phyloP scores from a whole-genome alignment of 352 stramenopile genomes.

The Phytophthora pistaciae region DNA sequence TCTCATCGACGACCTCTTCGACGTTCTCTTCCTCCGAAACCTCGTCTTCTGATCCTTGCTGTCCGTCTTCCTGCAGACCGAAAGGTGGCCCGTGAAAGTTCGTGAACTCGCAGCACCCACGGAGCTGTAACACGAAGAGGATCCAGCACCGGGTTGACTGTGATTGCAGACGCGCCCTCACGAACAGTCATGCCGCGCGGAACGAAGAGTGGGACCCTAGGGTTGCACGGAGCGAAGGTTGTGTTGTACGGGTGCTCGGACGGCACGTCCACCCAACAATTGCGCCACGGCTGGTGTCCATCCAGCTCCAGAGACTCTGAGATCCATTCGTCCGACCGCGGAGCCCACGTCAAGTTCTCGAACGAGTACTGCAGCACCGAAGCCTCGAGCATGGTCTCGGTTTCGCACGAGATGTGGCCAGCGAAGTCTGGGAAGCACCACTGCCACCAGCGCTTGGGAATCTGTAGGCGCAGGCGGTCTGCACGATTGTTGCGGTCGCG shows the following conservation, averaged over 20 bases:
- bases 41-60: background rate
- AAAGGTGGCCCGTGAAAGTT: background rate
- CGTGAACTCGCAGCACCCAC: background rate
- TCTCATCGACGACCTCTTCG: too few species aligned
- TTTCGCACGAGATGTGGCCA: too few species aligned
- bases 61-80: too few species aligned
- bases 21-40: too few species aligned
- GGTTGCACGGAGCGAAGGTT: slow-evolving; percentile 1
- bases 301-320: background rate
- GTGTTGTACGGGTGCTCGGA: background rate
- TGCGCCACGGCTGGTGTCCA: background rate
- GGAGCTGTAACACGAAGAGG: background rate
- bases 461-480: background rate
- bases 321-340: background rate
- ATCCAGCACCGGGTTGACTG: background rate
- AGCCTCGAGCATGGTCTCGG: background rate
- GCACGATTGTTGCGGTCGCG: background rate
- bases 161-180: background rate
- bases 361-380: too few species aligned
- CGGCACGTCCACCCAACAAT: slow-evolving; percentile 1
- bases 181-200: background rate
- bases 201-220: background rate
- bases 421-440: background rate
- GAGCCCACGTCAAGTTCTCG: background rate
- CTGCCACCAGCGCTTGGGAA: background rate